Evolutionary conservation across 305 asterid genomes (phyloP).

Genomic region (Striga hermonthica): DNA sequence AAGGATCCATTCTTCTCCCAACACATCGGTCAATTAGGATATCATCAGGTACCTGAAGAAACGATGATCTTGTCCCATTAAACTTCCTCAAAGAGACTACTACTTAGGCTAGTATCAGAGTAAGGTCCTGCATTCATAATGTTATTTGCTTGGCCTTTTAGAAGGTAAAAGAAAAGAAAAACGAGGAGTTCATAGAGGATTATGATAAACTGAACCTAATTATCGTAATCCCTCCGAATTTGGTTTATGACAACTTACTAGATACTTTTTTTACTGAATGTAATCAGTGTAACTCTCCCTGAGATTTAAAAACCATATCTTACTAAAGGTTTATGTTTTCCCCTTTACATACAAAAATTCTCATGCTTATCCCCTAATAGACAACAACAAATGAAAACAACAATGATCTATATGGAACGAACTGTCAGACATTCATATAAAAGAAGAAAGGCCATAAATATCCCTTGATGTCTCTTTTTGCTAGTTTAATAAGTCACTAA

Average conservation of each 20-base stretch:
- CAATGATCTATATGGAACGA: not conserved
- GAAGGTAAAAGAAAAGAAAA: too few relatives aligned
- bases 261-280: too few relatives aligned
- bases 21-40: conserved; percentile 76
- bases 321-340: not conserved
- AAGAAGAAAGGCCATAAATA: not conserved
- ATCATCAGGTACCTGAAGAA: conserved; percentile 78
- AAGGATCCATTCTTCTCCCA: conserved; percentile 89
- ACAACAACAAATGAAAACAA: not conserved
- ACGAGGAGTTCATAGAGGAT: too few relatives aligned
- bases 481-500: not conserved
- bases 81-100: conserved; percentile 11
- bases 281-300: not conserved
- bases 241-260: too few relatives aligned
- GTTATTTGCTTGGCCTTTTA: not conserved
- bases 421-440: not conserved
- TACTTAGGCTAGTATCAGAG: conserved; percentile 8
- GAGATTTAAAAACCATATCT: not conserved
- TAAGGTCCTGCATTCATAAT: conserved; percentile 5
- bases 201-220: too few relatives aligned
- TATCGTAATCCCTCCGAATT: too few relatives aligned
- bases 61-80: conserved; percentile 26
- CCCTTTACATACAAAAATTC: not conserved
- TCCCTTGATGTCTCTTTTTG: not conserved
- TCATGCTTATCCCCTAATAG: conserved; percentile 5